Conservation (phyloP, 2,329 filamentous ascomycete genomes). For the Reticulascus tulasneorum region DNA sequence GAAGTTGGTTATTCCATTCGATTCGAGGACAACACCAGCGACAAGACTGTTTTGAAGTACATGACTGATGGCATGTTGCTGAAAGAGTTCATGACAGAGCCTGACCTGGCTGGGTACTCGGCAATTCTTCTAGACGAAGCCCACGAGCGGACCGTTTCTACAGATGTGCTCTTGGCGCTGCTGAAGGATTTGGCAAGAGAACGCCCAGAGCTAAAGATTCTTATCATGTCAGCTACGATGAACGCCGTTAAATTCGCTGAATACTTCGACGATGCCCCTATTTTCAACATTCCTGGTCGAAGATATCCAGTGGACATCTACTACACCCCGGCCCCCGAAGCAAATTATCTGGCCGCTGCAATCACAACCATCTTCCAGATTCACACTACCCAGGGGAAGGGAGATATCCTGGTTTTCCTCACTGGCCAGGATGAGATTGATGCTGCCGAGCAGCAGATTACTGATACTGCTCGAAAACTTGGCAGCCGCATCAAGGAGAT, state of each 20-base stretch:
- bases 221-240: conserved; percentile 93
- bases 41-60: conserved; percentile 90
- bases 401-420: conserved; percentile 91
- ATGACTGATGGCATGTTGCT: conserved; percentile 97
- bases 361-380: conserved; percentile 96
- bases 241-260: conserved; percentile 87
- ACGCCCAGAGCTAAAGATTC: conserved; percentile 78
- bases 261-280: conserved; percentile 89
- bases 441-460: conserved; percentile 75
- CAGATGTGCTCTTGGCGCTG: conserved; percentile 83
- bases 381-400: conserved; percentile 77
- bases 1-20: conserved; percentile 94
- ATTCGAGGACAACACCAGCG: conserved; percentile 87
- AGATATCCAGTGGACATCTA: conserved; percentile 88
- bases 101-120: conserved; percentile 76
- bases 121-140: conserved; percentile 96
- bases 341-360: conserved; percentile 86
- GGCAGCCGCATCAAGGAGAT: conserved; percentile 82
- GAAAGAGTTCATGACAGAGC: conserved; percentile 84
- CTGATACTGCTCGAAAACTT: conserved; percentile 82
- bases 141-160: conserved; percentile 87
- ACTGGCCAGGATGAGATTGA: conserved; percentile 97
- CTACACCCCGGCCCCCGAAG: conserved; percentile 85
- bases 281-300: conserved; percentile 90
- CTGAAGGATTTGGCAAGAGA: conserved; percentile 84